Conservation (phyloP, 768 basidiomycete species). For the Suillus ampliporus region DNA sequence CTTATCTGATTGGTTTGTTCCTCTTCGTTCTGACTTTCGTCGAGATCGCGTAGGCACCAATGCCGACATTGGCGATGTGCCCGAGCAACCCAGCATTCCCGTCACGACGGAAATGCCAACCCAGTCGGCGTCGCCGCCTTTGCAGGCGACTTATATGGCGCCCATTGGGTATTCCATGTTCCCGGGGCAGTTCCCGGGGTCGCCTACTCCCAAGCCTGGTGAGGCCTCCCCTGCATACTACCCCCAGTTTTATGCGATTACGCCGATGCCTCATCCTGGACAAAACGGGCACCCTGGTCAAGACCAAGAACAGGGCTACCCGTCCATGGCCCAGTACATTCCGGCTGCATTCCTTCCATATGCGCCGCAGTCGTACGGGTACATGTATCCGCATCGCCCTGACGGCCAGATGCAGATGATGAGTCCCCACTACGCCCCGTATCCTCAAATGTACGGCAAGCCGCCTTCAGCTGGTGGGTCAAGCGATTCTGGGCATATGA, state of each 20-base stretch:
- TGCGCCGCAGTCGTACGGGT: slow-evolving; percentile 52
- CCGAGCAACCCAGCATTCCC: slow-evolving; percentile 48
- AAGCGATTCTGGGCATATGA: slow-evolving; percentile 27
- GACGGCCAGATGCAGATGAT: slow-evolving; percentile 44
- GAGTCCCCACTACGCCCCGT: slow-evolving; percentile 45
- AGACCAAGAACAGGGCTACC: slow-evolving; percentile 46
- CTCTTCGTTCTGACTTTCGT: slow-evolving; percentile 49
- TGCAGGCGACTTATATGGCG: slow-evolving; percentile 55
- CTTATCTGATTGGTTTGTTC: slow-evolving; percentile 10
- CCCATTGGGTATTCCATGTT: slow-evolving; percentile 59
- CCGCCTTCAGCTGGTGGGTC: slow-evolving; percentile 42
- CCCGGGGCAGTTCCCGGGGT: slow-evolving; percentile 59
- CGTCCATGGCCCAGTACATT: slow-evolving; percentile 51
- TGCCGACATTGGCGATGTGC: slow-evolving; percentile 51
- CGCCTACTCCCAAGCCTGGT: slow-evolving; percentile 55
- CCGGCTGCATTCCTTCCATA: slow-evolving; percentile 53
- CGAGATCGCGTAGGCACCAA: slow-evolving; percentile 64
- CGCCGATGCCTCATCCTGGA: slow-evolving; percentile 49
- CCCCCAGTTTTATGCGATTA: slow-evolving; percentile 50
- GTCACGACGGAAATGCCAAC: slow-evolving; percentile 49
- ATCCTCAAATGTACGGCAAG: slow-evolving; percentile 45
- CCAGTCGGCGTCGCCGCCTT: slow-evolving; percentile 51
- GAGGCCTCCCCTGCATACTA: slow-evolving; percentile 54
- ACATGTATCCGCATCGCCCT: slow-evolving; percentile 49
- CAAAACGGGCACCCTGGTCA: slow-evolving; percentile 44